Conservation (phyloP, 495 filamentous ascomycete species). For the Neurospora sp. region DNA sequence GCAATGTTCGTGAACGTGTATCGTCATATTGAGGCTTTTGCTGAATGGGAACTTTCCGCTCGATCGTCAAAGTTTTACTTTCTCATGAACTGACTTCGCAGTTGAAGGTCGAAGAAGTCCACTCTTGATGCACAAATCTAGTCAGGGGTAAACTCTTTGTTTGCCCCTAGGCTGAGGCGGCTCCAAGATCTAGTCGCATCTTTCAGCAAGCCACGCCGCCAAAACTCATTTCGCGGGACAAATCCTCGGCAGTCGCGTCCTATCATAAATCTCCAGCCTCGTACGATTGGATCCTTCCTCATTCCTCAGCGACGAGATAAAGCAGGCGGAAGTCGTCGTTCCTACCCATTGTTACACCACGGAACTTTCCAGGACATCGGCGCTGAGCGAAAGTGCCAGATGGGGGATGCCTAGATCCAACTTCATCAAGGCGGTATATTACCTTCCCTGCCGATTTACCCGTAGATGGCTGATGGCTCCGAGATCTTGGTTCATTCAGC, state of each 20-base stretch:
- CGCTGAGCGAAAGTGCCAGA: background rate
- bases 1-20: conserved; percentile 19
- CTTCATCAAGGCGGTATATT: background rate
- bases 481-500: background rate
- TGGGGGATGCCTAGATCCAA: background rate
- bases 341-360: background rate
- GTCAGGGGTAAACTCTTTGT: background rate
- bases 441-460: background rate
- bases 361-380: background rate
- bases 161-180: background rate
- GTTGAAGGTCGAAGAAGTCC: background rate
- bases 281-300: background rate
- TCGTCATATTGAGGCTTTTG: conserved; percentile 4
- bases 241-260: background rate
- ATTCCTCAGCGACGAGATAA: background rate
- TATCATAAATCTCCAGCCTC: background rate
- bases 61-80: background rate
- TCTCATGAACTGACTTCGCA: background rate
- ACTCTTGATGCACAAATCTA: background rate
- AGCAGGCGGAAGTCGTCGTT: background rate
- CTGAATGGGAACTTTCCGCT: background rate
- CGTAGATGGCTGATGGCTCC: background rate
- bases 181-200: background rate
- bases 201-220: background rate
- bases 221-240: background rate